Percentiles rank a stretch among this genome's conserved stretches.
These are phyloP conservation scores for Metschnikowia similis DNA, from an alignment of 805 yeast species.

Conservation along the genomic window DNA sequence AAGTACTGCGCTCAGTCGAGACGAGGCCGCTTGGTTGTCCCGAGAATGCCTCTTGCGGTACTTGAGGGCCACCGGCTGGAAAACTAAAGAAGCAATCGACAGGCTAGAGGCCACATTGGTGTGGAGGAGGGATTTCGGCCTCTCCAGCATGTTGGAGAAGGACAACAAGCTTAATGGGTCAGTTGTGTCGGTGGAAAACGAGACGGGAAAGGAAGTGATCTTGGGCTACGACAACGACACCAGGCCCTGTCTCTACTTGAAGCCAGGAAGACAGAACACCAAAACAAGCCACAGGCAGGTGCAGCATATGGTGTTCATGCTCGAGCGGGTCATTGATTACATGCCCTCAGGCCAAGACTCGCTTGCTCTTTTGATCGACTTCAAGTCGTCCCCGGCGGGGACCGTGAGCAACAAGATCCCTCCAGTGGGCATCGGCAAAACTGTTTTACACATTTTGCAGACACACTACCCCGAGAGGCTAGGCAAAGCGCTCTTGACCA, in stretches of 20 bases:
- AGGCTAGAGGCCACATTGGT: conserved; percentile 74
- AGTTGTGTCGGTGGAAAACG: conserved; percentile 62
- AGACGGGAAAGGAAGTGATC: conserved; percentile 88
- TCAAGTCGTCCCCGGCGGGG: conserved; percentile 70
- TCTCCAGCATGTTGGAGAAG: conserved; percentile 38
- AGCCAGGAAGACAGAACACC: conserved; percentile 95
- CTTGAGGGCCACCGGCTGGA: conserved; percentile 93
- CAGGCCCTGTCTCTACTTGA: conserved; percentile 88
- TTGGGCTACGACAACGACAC: conserved; percentile 86
- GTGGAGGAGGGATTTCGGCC: conserved; percentile 93
- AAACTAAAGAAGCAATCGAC: conserved; percentile 59
- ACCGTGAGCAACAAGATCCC: conserved; percentile 66
- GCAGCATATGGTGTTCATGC: conserved; percentile 89
- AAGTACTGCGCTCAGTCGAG: conserved; percentile 22
- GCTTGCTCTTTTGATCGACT: conserved; percentile 85
- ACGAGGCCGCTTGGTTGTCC: conserved; percentile 89
- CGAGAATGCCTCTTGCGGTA: conserved; percentile 88
- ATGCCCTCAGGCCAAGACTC: conserved; percentile 98
- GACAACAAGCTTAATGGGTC: conserved; percentile 53
- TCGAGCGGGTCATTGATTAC: conserved; percentile 86
- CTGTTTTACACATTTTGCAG: conserved; percentile 88
- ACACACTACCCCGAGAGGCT: conserved; percentile 97
- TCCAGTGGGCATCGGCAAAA: conserved; percentile 83
- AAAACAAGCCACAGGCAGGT: conserved; percentile 86
- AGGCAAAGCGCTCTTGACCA: conserved; percentile 87